phyloP scores from a whole-genome alignment of 2,329 filamentous ascomycete genomes.

The Scedosporium boydii region DNA sequence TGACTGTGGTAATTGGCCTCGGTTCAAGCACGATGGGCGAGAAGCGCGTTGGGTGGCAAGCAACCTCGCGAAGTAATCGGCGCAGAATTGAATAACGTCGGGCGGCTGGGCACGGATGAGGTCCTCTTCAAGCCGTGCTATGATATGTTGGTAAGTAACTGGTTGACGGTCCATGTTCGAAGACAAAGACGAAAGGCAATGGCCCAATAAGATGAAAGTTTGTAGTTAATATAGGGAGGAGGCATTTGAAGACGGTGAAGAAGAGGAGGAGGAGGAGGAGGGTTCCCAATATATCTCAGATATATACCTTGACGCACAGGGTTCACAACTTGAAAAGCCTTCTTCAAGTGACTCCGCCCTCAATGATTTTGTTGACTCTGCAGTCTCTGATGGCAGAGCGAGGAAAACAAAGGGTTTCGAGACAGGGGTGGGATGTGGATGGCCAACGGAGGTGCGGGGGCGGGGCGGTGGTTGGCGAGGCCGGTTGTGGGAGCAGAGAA shows the following conservation, averaged over 20 bases:
- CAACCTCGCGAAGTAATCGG: constrained; percentile 56
- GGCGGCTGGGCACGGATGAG: constrained; percentile 46
- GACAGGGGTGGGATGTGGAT: background rate
- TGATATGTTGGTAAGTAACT: constrained; percentile 48
- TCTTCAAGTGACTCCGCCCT: too few species aligned
- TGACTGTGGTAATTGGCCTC: background rate
- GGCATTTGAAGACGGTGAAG: background rate
- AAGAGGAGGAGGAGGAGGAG: background rate
- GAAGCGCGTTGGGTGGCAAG: constrained; percentile 54
- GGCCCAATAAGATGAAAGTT: background rate
- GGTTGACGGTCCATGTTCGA: constrained; percentile 35
- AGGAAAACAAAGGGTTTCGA: too few species aligned
- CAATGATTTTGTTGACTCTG: too few species aligned
- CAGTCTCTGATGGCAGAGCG: too few species aligned
- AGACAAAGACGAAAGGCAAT: background rate
- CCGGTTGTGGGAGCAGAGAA: background rate
- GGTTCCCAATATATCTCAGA: background rate
- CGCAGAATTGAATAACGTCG: constrained; percentile 62
- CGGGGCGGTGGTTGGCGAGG: background rate
- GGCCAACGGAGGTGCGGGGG: background rate
- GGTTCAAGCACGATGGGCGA: background rate
- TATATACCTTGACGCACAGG: too few species aligned
- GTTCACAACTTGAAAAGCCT: too few species aligned
- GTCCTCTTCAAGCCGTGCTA: constrained; percentile 53
- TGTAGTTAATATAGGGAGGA: background rate